Conservation (phyloP, 164 flowering plant species). For the Kingdonia uniflora region DNA sequence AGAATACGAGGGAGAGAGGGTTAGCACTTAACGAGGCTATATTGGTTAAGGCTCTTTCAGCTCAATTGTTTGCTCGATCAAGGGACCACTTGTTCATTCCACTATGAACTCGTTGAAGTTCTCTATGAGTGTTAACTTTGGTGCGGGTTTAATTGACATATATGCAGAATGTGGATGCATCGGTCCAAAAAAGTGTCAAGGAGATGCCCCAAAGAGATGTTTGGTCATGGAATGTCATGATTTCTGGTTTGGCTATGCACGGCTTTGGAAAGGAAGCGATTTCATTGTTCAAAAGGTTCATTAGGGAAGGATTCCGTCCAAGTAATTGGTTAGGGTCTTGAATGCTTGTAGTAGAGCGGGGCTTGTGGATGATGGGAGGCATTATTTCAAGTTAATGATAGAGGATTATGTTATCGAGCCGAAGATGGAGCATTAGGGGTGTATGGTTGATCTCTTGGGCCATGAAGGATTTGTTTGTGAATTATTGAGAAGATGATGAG, state of each 20-base stretch:
- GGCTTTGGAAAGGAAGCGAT: slow-evolving; percentile 39
- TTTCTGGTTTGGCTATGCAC: slow-evolving; percentile 37
- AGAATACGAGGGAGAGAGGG: slow-evolving; percentile 26
- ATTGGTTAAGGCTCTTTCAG: slow-evolving; percentile 32
- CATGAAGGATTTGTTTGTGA: slow-evolving; percentile 39
- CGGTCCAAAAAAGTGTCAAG: slow-evolving; percentile 23
- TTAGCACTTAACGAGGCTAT: slow-evolving; percentile 33
- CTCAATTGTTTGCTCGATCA: slow-evolving; percentile 41
- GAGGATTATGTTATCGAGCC: slow-evolving; percentile 27
- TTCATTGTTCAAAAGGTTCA: slow-evolving; percentile 28
- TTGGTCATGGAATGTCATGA: slow-evolving; percentile 47
- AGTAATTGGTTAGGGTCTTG: slow-evolving; percentile 34
- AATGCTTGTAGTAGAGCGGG: slow-evolving; percentile 44
- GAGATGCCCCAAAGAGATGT: slow-evolving; percentile 25
- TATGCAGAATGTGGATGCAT: slow-evolving; percentile 37
- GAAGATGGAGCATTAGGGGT: slow-evolving; percentile 51
- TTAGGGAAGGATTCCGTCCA: slow-evolving; percentile 20
- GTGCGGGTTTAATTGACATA: slow-evolving; percentile 35
- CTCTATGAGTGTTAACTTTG: slow-evolving; percentile 21
- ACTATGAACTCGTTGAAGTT: slow-evolving; percentile 19
- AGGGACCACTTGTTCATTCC: slow-evolving; percentile 27
- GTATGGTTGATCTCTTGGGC: slow-evolving; percentile 48
- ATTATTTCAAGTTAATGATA: slow-evolving; percentile 32
- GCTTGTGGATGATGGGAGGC: slow-evolving; percentile 30
- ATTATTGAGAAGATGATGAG: slow-evolving; percentile 26